phyloP scores from a whole-genome alignment of 192 early-diverging fungal genomes.

The Linnemannia exigua region DNA sequence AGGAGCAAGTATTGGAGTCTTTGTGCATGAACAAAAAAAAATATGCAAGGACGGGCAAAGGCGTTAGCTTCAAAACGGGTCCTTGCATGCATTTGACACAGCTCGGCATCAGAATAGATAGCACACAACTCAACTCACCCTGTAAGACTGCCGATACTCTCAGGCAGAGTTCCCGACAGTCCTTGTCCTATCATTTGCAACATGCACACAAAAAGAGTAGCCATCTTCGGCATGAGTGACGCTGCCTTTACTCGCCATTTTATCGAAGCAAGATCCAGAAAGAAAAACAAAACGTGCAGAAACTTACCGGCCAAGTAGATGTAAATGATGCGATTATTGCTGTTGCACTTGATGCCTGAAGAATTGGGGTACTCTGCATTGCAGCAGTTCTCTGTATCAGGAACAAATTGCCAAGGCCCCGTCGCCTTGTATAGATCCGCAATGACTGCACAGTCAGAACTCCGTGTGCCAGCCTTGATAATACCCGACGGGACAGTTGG shows the following conservation, averaged over 20 bases:
- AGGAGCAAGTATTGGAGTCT: conserved; percentile 43
- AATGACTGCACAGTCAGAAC: conserved; percentile 34
- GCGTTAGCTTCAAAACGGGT: neutral
- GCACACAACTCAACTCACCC: neutral
- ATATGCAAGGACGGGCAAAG: neutral
- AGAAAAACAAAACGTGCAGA: neutral
- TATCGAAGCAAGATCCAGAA: too few relatives aligned
- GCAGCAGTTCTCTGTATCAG: conserved; percentile 47
- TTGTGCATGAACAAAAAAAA: neutral
- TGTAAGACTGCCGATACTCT: conserved; percentile 31
- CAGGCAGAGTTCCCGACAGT: conserved; percentile 30
- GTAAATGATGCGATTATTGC: conserved; percentile 39
- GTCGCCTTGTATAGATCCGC: conserved; percentile 44
- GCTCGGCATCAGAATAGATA: neutral
- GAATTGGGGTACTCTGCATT: conserved; percentile 49
- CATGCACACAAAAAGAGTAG: neutral
- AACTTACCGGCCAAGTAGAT: conserved; percentile 42
- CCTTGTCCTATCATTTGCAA: conserved; percentile 32
- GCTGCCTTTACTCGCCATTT: too few relatives aligned
- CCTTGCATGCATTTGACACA: neutral
- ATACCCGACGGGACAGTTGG: conserved; percentile 19
- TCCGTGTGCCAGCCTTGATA: conserved; percentile 34
- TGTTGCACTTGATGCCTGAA: conserved; percentile 41
- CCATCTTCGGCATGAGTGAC: too few relatives aligned
- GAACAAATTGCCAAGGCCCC: conserved; percentile 51